Conservation (phyloP, 371 early-diverging fungal species). For the Coemansia sp. region DNA sequence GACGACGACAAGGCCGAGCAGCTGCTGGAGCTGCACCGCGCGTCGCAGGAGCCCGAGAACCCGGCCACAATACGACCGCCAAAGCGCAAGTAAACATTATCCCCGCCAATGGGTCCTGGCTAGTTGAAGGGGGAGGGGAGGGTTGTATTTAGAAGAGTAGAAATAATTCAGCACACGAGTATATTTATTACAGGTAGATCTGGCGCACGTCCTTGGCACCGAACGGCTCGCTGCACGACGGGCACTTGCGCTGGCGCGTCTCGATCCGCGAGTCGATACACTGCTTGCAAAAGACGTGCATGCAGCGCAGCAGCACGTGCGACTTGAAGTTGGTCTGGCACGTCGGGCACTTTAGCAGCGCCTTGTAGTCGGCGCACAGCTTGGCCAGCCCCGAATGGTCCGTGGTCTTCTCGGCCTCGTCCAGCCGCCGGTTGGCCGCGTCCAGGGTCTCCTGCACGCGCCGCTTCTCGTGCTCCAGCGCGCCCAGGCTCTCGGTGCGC, state of each 20-base stretch:
- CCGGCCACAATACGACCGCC: constrained; percentile 7
- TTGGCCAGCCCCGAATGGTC: constrained; percentile 55
- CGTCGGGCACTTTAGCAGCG: constrained; percentile 83
- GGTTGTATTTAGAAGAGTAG: background rate
- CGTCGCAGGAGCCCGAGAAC: constrained; percentile 13
- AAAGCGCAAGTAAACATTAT: constrained; percentile 10
- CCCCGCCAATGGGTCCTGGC: background rate
- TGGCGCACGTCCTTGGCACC: constrained; percentile 87
- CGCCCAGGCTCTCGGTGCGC: constrained; percentile 47
- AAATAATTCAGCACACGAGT: background rate
- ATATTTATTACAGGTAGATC: constrained; percentile 72
- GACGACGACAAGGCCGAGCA: constrained; percentile 53
- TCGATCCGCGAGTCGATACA: constrained; percentile 91
- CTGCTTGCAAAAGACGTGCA: constrained; percentile 96
- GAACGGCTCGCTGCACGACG: constrained; percentile 93
- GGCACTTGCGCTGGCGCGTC: constrained; percentile 97
- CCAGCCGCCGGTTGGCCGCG: constrained; percentile 52
- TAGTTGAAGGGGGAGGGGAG: background rate
- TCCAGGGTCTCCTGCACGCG: constrained; percentile 56
- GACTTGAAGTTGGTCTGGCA: constrained; percentile 86
- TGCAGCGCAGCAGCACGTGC: constrained; percentile 82
- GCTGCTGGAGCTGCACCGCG: constrained; percentile 48
- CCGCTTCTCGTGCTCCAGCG: constrained; percentile 42
- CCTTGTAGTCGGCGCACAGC: constrained; percentile 55
- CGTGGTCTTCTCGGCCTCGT: constrained; percentile 54